Percentiles rank a stretch among this genome's conserved stretches.
Evolutionary conservation across 352 stramenopile species (phyloP).

Genomic region (Pythium guiyangense): DNA sequence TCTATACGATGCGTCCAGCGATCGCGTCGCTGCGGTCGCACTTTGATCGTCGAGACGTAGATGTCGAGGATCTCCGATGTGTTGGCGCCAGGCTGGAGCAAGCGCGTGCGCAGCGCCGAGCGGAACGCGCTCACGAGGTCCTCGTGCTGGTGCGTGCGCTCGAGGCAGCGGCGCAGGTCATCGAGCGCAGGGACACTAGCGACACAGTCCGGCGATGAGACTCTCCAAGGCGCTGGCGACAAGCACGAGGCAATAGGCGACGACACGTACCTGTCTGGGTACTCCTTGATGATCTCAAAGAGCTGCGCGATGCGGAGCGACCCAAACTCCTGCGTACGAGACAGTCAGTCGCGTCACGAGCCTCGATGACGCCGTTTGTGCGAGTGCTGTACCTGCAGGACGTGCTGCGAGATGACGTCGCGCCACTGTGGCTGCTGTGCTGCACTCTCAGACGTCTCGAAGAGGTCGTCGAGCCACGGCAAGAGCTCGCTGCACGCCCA

Average conservation of each 20-base stretch:
- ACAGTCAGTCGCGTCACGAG: background rate
- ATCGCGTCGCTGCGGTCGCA: slow-evolving; percentile 3
- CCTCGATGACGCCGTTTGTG: too few species aligned
- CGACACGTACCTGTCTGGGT: slow-evolving; percentile 84
- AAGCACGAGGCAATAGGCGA: too few species aligned
- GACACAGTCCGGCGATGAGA: background rate
- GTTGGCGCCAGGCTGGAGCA: slow-evolving; percentile 94
- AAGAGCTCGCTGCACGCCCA: slow-evolving; percentile 50
- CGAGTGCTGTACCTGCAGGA: slow-evolving; percentile 17
- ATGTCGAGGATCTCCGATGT: slow-evolving; percentile 97
- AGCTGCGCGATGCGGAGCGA: slow-evolving; percentile 88
- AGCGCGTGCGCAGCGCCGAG: slow-evolving; percentile 65
- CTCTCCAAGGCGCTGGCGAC: too few species aligned
- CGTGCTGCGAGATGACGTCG: slow-evolving; percentile 41
- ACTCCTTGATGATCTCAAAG: slow-evolving; percentile 97
- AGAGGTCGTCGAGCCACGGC: slow-evolving; percentile 54
- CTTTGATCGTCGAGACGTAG: slow-evolving; percentile 97
- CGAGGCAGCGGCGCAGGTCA: slow-evolving; percentile 69
- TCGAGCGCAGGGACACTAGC: slow-evolving; percentile 59
- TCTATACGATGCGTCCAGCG: background rate
- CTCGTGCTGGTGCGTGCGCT: slow-evolving; percentile 79
- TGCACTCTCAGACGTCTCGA: slow-evolving; percentile 15
- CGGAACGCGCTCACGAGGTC: slow-evolving; percentile 81
- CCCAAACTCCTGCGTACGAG: slow-evolving; percentile 41
- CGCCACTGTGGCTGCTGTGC: slow-evolving; percentile 27